These are phyloP conservation scores for Candida tallmaniae DNA, from an alignment of 805 yeast genomes.

Conservation along the genomic window DNA sequence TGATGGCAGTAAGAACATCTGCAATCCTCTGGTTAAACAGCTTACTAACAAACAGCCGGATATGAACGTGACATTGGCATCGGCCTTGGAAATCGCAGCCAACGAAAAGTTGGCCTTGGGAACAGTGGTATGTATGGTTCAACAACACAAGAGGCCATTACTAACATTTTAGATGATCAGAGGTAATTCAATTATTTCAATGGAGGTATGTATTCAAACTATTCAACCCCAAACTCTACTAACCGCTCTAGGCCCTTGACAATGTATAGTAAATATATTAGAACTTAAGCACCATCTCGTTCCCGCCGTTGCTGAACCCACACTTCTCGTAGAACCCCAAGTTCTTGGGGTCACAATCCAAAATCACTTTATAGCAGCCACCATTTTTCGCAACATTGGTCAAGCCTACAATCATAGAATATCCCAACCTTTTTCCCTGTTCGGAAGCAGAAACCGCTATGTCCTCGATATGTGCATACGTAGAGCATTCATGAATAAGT, in stretches of 20 bases:
- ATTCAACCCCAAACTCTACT: too few relatives aligned
- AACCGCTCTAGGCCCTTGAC: conserved; percentile 34
- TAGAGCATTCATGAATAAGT: conserved; percentile 77
- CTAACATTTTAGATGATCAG: conserved; percentile 46
- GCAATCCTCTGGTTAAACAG: not conserved
- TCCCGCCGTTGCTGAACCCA: conserved; percentile 62
- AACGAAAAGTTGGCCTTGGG: conserved; percentile 57
- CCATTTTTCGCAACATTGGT: conserved; percentile 50
- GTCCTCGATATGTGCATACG: conserved; percentile 93
- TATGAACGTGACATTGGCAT: conserved; percentile 65
- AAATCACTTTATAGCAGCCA: conserved; percentile 84
- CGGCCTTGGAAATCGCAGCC: conserved; percentile 57
- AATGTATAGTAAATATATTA: conserved; percentile 10
- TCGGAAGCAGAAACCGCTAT: conserved; percentile 71
- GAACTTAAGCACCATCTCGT: conserved; percentile 48
- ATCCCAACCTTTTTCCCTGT: conserved; percentile 84
- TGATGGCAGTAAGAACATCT: too few relatives aligned
- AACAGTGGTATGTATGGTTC: conserved; percentile 42
- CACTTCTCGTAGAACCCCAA: conserved; percentile 86
- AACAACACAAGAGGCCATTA: conserved; percentile 3
- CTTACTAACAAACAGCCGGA: conserved; percentile 44
- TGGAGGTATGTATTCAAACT: conserved; percentile 57
- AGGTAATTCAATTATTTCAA: conserved; percentile 72
- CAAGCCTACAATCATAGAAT: conserved; percentile 56
- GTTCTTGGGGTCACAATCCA: conserved; percentile 84